A percentile compares a stretch with the other conserved stretches of the same genome.
These are phyloP conservation scores for Oropetium thomaeum DNA, from an alignment of 176 grass and related monocot species.

Conservation along the genomic window DNA sequence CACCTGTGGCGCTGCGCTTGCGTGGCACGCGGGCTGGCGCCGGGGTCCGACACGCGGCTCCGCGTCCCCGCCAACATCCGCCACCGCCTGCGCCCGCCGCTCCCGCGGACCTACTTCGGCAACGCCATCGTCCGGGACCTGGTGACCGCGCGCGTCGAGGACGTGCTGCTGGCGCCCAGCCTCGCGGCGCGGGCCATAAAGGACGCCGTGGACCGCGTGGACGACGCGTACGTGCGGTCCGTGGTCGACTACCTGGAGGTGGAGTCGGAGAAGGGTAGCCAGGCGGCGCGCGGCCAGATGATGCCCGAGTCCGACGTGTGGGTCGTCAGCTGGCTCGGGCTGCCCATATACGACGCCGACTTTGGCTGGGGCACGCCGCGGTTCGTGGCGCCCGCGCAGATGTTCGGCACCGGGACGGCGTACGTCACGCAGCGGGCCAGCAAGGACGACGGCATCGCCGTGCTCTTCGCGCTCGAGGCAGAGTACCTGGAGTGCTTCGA, in stretches of 20 bases:
- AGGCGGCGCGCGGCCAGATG: slow-evolving; percentile 57
- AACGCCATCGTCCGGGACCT: slow-evolving; percentile 65
- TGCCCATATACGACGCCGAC: slow-evolving; percentile 72
- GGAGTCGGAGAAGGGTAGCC: slow-evolving; percentile 51
- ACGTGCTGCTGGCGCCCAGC: slow-evolving; percentile 39
- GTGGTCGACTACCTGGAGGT: slow-evolving; percentile 59
- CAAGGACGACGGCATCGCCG: slow-evolving; percentile 50
- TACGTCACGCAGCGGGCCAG: slow-evolving; percentile 42
- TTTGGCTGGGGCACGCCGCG: slow-evolving; percentile 59
- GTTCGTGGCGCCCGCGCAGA: slow-evolving; percentile 58
- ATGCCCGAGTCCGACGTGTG: slow-evolving; percentile 53
- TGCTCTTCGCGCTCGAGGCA: slow-evolving; percentile 59
- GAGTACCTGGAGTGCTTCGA: slow-evolving; percentile 47
- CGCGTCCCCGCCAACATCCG: slow-evolving; percentile 64
- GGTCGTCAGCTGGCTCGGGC: slow-evolving; percentile 64
- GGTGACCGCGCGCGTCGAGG: slow-evolving; percentile 24
- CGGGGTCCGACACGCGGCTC: slow-evolving; percentile 46
- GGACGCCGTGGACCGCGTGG: slow-evolving; percentile 37
- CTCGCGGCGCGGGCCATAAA: slow-evolving; percentile 48
- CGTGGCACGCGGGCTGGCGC: slow-evolving; percentile 38
- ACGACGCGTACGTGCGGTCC: slow-evolving; percentile 57
- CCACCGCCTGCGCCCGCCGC: slow-evolving; percentile 45
- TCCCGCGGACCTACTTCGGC: slow-evolving; percentile 52
- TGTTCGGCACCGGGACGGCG: slow-evolving; percentile 56
- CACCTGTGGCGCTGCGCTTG: slow-evolving; percentile 78